phyloP scores from a whole-genome alignment of 2,329 filamentous ascomycete species.

The Penicillium freii region DNA sequence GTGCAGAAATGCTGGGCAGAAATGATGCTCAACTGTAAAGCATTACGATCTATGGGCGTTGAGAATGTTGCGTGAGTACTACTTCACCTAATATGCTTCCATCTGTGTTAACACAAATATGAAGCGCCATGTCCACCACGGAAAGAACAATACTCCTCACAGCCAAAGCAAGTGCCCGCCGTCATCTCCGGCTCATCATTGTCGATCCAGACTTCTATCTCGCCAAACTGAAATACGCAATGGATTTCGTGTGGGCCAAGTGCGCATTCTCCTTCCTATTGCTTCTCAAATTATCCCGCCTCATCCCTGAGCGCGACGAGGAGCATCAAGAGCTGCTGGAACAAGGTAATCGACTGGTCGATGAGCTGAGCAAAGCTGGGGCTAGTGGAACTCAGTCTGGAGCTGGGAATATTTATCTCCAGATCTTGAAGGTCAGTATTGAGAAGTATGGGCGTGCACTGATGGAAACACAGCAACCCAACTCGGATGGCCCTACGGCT shows the following conservation, averaged over 20 bases:
- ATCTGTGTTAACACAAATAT: neutral
- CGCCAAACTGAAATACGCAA: conserved; percentile 52
- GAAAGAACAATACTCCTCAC: conserved; percentile 51
- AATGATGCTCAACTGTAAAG: conserved; percentile 54
- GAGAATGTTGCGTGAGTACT: conserved; percentile 47
- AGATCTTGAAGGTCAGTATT: conserved; percentile 50
- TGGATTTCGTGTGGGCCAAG: conserved; percentile 61
- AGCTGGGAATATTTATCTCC: conserved; percentile 50
- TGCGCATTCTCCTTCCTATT: conserved; percentile 58
- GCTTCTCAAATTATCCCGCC: conserved; percentile 52
- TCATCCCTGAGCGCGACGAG: conserved; percentile 46
- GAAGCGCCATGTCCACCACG: conserved; percentile 48
- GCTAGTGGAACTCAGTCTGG: conserved; percentile 36
- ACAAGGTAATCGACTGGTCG: conserved; percentile 45
- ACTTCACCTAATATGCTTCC: neutral
- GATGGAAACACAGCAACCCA: conserved; percentile 33
- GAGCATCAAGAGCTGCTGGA: conserved; percentile 43
- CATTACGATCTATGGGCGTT: conserved; percentile 49
- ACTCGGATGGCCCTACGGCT: conserved; percentile 11
- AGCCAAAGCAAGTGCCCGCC: conserved; percentile 52
- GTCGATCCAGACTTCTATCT: conserved; percentile 49
- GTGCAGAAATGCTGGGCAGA: conserved; percentile 56
- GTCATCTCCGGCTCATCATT: conserved; percentile 52
- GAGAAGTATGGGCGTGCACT: conserved; percentile 52
- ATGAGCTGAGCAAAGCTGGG: conserved; percentile 41